Base-by-base conservation (phyloP, 257 asterid species). In the Nicotiana paniculata region DNA sequence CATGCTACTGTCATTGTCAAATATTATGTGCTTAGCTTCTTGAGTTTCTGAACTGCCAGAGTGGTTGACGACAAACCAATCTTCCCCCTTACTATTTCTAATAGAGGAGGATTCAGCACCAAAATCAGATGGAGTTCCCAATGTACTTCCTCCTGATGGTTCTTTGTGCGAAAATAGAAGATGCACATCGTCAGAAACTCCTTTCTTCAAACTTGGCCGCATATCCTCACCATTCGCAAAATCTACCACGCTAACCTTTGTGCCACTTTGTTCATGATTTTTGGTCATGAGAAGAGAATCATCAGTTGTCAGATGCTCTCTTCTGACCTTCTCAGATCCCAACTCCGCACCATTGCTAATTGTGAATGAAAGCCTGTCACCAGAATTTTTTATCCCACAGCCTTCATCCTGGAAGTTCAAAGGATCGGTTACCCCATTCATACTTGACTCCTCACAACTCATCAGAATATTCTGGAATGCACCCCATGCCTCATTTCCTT, bases 381-480 rank as follows among this genome's bases (percentile, higher is more conserved):
- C 81, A 76, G 89, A 87, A 77, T 75, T 85, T 77, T 83, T 84
- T 84, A 77, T 82, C 65, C 88, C 79, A 64, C 81, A 82, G 26
- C 86, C 90, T 68, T 89, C 91, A 24, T 86, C 93, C 88, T 83
- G 62, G 54, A 88, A 85, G 83, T 82, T 85, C 70, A 58, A 84
- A 77, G 80, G 54, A 70, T 88, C 81, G n/a, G 76, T 78, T 32
- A 51, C 62, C 35, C 81, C 88, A 55, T 69, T 66, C 37, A 88
- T 54, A 76, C 28, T 46, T 7, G 93, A 70, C 81, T 91, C 94
- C 48, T 90, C 93, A 2, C 84, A 88, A 82, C 88, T 91, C 89
- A 91, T 80, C 63, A 93, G 91, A 87, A 92, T 90, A 82, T 86
- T 90, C 86, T 94, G 95, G 72, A 94, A 91, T 79, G 96, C 93